phyloP scores from a whole-genome alignment of 2,329 filamentous ascomycete genomes.

The Calonectria pseudoreteaudii region DNA sequence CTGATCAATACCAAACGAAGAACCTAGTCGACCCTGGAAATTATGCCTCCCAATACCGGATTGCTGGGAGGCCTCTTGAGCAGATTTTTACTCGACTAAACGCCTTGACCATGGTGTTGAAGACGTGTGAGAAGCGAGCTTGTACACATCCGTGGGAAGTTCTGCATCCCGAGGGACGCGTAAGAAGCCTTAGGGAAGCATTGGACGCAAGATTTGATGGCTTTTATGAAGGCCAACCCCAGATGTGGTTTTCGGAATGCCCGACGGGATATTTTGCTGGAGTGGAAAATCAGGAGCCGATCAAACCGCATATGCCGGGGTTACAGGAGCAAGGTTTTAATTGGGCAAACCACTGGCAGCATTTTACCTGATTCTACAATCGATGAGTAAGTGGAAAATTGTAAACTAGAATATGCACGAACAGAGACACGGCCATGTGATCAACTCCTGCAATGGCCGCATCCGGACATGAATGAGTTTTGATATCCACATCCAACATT shows the following conservation, averaged over 20 bases:
- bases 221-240: conserved; percentile 15
- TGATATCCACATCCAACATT: background rate
- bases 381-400: background rate
- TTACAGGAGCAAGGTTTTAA: conserved; percentile 1
- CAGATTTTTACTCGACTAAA: conserved; percentile 23
- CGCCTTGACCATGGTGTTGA: conserved; percentile 27
- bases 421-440: background rate
- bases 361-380: background rate
- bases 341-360: conserved; percentile 12
- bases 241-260: conserved; percentile 12
- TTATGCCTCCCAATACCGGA: background rate
- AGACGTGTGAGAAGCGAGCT: conserved; percentile 17
- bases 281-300: conserved; percentile 5
- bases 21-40: background rate
- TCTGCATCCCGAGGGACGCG: conserved; percentile 8
- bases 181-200: background rate
- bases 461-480: background rate
- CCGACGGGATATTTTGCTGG: background rate
- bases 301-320: background rate
- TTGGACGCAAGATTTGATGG: conserved; percentile 6
- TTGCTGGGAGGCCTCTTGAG: conserved; percentile 6
- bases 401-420: background rate
- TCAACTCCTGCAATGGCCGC: background rate
- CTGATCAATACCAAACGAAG: background rate
- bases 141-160: conserved; percentile 22